Base-by-base conservation (phyloP, 176 grass and related monocot genomes). In the Themeda triandra region DNA sequence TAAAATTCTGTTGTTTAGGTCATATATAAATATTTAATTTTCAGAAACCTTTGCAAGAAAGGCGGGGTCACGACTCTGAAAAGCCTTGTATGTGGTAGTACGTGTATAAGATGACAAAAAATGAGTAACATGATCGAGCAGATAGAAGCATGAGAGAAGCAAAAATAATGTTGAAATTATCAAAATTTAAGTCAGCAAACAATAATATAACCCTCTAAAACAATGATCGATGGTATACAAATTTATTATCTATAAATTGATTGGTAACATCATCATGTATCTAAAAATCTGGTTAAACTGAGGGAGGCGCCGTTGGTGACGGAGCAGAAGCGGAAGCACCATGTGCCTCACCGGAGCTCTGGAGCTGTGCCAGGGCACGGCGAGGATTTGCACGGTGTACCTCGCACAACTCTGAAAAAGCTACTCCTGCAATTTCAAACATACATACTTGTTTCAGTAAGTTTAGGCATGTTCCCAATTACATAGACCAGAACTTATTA, bases 381-480 rank as follows among this genome's bases (percentile, higher is more conserved):
- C 73, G 73, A 68, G 83, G 73, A 63, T 85, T 85, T 5, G 24
- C 27, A 49, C 83, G 83, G 73, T 85, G 83, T 37, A 37, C 73
- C 63, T 85, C 73, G 2, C 83, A 85, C 6, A 85, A 15, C 24
- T 85, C 83, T 17, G 83, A 78, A 6, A 85, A 77, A 5, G 76
- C 73, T 3, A 85, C 83, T 23, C 83, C 83, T 85, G 63, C 12
- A 6, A 68, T 74, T 73, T 19, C 0, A 24, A 19, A 53, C 35
- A 51, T 32, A 25, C 13, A 27, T 14, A 25, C 5, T 35, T 2
- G 27, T 12, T 6, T 65, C 29, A 33, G 0, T 83, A 74, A 37
- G 21, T 35, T 27, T 25, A 12, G 10, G 6, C 2, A 78, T 40
- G 6, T 65, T 11, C 31, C 21, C 5, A 59, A 17, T 23, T 54